These are phyloP conservation scores for Sordariomycetes sp. DNA, from an alignment of 2,329 filamentous ascomycete genomes.

Conservation along the genomic window DNA sequence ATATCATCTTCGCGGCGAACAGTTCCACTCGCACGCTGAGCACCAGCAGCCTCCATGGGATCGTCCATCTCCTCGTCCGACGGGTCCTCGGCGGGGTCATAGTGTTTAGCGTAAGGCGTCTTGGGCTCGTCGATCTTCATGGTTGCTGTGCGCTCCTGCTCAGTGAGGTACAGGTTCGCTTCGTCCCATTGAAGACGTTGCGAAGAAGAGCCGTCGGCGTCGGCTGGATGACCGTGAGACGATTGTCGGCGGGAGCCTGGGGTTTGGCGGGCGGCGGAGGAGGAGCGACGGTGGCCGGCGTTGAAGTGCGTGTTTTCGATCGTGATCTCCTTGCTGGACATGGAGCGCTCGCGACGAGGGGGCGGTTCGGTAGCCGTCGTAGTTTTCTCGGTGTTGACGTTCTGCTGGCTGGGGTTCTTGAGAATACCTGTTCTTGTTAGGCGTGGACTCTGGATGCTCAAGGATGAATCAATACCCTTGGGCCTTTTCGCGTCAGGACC, in stretches of 20 bases:
- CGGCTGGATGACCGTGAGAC: conserved; percentile 1
- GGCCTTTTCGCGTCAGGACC: conserved; percentile 31
- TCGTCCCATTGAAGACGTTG: conserved; percentile 96
- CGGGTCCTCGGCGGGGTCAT: conserved; percentile 82
- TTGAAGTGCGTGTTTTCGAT: conserved; percentile 93
- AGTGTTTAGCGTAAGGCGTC: conserved; percentile 89
- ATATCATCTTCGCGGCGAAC: conserved; percentile 66
- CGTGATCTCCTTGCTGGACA: conserved; percentile 76
- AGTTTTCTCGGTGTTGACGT: conserved; percentile 25
- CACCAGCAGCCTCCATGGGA: conserved; percentile 11
- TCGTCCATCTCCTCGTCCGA: conserved; percentile 65
- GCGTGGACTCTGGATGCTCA: background rate
- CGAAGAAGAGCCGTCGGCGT: conserved; percentile 18
- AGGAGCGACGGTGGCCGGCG: conserved; percentile 80
- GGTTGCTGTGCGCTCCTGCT: conserved; percentile 87
- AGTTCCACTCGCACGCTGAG: conserved; percentile 30
- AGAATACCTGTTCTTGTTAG: conserved; percentile 76
- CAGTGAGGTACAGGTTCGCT: conserved; percentile 91
- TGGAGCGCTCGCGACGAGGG: conserved; percentile 25
- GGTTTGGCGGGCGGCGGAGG: conserved; percentile 46
- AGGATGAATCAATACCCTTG: conserved; percentile 24
- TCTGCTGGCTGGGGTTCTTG: conserved; percentile 72
- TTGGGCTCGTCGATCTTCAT: conserved; percentile 99
- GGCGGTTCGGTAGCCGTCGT: conserved; percentile 12
- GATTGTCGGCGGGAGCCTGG: conserved; percentile 54